Evolutionary conservation across 345 rosid species (phyloP), one percentile per base, ranked within the genome.

Genomic region (Psidium guajava): DNA sequence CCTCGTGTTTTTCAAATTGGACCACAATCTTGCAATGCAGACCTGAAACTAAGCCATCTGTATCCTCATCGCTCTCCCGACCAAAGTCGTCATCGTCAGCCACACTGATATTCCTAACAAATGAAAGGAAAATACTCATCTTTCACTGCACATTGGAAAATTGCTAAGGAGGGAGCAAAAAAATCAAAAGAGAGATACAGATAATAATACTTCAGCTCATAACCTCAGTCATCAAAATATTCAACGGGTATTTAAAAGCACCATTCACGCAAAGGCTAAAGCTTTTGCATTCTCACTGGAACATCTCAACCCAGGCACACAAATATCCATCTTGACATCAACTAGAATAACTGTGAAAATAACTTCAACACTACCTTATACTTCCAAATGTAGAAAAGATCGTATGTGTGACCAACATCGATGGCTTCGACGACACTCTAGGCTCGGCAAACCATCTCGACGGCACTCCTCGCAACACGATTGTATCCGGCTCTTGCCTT

Each of bases 401-500:
- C 51, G 97, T 93, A 91, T 95, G 99, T 0, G 98, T 96, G 85
- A 95, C 97, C 92, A 95, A 86, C 96, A 93, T 90, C 0, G 99
- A 97, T 83, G 98, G 98, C 91, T 97, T 97, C 0, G 98, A 97
- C 3, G 99, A 97, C 44, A 97, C 99, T 81, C 96, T 92, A 2
- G 98, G 95, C 94, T 97, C 98, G 0, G 98, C 95, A 57, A 97
- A 95, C 99, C 99, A 95, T 89, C 99, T 90, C 3, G 98, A 97
- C 5, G 98, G 99, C 80, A 93, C 90, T 77, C 97, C 95, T 86
- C 92, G 92, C 40, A 97, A 56, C 54, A 95, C 84, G 49, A 97
- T 91, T 11, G 99, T 94, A 87, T 97, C 98, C 22, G 96, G 94
- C 84, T 93, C 98, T 73, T 89, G 90, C 87, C 89, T 93, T 84